Evolutionary conservation across 2,329 filamentous ascomycete species (phyloP).

Genomic region (Dactylellina drechsleri): DNA sequence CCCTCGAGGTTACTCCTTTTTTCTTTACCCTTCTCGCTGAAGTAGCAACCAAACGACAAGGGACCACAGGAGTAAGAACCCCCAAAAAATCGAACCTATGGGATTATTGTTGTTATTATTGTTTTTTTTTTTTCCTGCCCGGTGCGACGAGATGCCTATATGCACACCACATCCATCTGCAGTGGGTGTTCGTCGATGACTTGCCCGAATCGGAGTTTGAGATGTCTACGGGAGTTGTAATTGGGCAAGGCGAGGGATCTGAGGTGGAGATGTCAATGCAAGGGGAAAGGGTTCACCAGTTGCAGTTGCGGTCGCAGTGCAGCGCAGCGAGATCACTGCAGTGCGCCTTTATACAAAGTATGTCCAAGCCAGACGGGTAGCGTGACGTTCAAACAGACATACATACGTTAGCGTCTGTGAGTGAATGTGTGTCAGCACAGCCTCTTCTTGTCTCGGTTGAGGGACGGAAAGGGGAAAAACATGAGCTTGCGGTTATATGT

Average conservation of each 20-base stretch:
- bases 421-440: conserved; percentile 4
- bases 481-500: conserved; percentile 5
- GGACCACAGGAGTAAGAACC: too few relatives aligned
- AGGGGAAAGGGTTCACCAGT: conserved; percentile 42
- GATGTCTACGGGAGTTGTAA: conserved; percentile 21
- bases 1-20: too few relatives aligned
- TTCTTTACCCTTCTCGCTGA: too few relatives aligned
- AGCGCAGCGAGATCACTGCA: background rate
- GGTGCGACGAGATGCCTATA: too few relatives aligned
- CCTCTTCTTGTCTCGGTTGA: conserved; percentile 13
- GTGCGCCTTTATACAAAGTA: background rate
- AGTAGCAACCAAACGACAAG: too few relatives aligned
- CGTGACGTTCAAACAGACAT: conserved; percentile 6
- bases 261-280: conserved; percentile 43
- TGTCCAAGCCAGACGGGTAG: background rate
- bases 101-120: too few relatives aligned
- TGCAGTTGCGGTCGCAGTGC: conserved; percentile 7
- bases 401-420: conserved; percentile 1
- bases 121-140: too few relatives aligned
- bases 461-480: conserved; percentile 29
- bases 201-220: conserved; percentile 34
- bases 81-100: too few relatives aligned
- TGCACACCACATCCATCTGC: background rate
- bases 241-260: conserved; percentile 22
- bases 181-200: conserved; percentile 25